Evolutionary conservation across 2,329 filamentous ascomycete species (phyloP), one percentile per base, ranked within the genome.

Genomic region (Trichoderma breve): DNA sequence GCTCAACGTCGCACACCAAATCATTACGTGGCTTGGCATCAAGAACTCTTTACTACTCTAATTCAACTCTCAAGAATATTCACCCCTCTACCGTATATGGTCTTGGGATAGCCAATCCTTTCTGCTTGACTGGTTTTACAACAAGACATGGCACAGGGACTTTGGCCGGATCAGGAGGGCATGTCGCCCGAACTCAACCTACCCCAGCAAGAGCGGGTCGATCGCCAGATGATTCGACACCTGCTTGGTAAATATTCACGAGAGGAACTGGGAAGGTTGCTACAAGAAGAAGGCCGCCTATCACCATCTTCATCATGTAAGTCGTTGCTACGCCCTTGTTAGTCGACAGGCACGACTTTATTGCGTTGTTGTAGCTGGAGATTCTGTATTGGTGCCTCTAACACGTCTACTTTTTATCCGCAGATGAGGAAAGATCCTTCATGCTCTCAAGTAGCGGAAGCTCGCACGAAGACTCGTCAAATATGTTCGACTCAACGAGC

Each of bases 181-280:
- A 73, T 76, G 73, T 76, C 79, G 43, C 76, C 79, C 71, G 76
- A 76, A 66, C 71, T 69, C 57, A 70, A 34, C 26, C 66, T 73
- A 24, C 75, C 76, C 39, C 75, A 77, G 34, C 77, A 78, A 36
- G 76, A 78, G 60, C 76, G 76, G n/a, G 76, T 81, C 47, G 80
- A 81, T 71, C 79, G 79, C 12, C 80, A 81, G 68, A 75, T 81
- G 64, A 78, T 81, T 39, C 78, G 80, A 36, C 80, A 81, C 74
- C 77, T 81, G 9, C 76, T 81, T 75, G 75, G 73, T 67, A 77
- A 78, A 60, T 81, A 81, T 71, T 77, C 78, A 36, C 77, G 75
- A 30, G 79, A 81, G n/a, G 79, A 79, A 53, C 73, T 81, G 28
- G 75, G 75, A 43, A 77, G 78, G 55, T 75, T 81, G 53, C 79